Conservation (phyloP, 2,329 filamentous ascomycete genomes). For the Penicillium hesseltinei region DNA sequence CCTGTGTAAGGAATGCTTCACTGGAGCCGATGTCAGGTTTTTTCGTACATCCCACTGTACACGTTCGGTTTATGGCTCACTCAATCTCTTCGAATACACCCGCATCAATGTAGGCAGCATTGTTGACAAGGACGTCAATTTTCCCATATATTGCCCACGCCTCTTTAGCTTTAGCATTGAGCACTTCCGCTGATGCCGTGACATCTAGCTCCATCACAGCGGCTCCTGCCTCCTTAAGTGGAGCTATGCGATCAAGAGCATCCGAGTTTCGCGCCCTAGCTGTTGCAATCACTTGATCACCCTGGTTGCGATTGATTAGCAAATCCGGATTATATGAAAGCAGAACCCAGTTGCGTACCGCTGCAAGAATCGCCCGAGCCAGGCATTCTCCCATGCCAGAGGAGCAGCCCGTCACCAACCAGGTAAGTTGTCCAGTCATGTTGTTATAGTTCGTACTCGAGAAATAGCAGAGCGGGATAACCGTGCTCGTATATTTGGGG, state of each 20-base stretch:
- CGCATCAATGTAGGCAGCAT: conserved; percentile 1
- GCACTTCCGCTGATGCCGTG: conserved; percentile 17
- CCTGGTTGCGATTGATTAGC: not conserved
- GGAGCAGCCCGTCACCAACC: not conserved
- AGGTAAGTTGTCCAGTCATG: not conserved
- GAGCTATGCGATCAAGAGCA: not conserved
- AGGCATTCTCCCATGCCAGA: not conserved
- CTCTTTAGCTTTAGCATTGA: conserved; percentile 18
- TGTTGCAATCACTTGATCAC: not conserved
- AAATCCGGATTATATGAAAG: not conserved
- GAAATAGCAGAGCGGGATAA: no score
- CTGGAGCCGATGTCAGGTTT: not conserved
- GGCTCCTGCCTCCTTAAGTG: conserved; percentile 26
- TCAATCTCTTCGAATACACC: not conserved
- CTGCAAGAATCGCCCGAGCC: not conserved
- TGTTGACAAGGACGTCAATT: conserved; percentile 29
- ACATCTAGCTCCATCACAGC: conserved; percentile 28
- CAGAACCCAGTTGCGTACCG: not conserved
- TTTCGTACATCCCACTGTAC: no score
- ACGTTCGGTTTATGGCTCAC: not conserved
- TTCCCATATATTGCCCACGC: conserved; percentile 23
- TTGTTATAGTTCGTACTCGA: no score
- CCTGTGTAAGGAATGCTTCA: not conserved
- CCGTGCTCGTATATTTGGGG: no score
- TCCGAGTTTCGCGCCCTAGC: not conserved